phyloP scores from a whole-genome alignment of 2,329 filamentous ascomycete species.

The Talaromyces sp. region DNA sequence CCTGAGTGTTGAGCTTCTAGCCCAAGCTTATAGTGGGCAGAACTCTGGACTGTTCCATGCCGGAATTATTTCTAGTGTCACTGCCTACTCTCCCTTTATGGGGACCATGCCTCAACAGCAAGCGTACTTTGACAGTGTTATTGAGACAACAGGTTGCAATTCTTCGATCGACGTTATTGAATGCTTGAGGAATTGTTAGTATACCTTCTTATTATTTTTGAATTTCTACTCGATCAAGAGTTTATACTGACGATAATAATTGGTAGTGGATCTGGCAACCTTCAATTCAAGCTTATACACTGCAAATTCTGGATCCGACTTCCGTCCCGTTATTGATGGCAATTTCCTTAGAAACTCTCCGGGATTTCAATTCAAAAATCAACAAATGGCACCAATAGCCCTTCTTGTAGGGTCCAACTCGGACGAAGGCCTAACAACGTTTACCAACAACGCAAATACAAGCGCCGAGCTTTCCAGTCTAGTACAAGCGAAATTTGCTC shows the following conservation, averaged over 20 bases:
- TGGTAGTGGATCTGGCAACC: background rate
- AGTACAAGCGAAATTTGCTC: background rate
- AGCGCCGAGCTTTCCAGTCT: background rate
- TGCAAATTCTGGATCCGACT: background rate
- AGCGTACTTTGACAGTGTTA: slow-evolving; percentile 39
- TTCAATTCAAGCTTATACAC: background rate
- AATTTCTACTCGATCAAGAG: too few relatives aligned
- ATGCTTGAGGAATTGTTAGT: slow-evolving; percentile 40
- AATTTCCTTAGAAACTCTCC: background rate
- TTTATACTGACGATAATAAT: background rate
- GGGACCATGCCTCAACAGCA: slow-evolving; percentile 66
- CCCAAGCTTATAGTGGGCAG: slow-evolving; percentile 68
- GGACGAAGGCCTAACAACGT: background rate
- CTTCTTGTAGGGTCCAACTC: background rate
- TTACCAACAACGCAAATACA: background rate
- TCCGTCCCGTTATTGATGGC: background rate
- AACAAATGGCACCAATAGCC: background rate
- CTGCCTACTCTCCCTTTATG: slow-evolving; percentile 55
- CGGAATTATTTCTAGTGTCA: slow-evolving; percentile 73
- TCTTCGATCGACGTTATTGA: slow-evolving; percentile 39
- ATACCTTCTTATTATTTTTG: too few relatives aligned
- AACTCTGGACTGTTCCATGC: slow-evolving; percentile 71
- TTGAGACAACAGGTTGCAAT: slow-evolving; percentile 43
- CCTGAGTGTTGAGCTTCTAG: slow-evolving; percentile 72
- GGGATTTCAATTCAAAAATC: background rate